Evolutionary conservation across 257 asterid species (phyloP), one percentile per base, ranked within the genome.

Genomic region (Solanum lycopersicoides): DNA sequence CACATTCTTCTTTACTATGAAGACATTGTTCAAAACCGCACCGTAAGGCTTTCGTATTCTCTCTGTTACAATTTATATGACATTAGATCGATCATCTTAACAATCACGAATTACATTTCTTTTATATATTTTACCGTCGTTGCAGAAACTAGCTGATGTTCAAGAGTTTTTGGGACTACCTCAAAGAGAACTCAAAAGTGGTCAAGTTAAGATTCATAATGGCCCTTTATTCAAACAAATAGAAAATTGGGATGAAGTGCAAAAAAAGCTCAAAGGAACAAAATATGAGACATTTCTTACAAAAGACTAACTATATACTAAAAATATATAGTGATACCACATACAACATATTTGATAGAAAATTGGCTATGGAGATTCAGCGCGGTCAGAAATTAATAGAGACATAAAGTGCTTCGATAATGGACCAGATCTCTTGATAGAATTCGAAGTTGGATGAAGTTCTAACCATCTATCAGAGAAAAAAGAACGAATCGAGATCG

Each of bases 121-220:
- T 16, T 34, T 16, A 34, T 34, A 34, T 21, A 9, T 45, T 73
- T 9, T 41, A n/a, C 50, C 12, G 12, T 13, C 65, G 80, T 11
- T 65, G 86, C 98, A 94, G 99, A 95, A 93, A 92, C 90, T 95
- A 60, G 90, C 87, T 12, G 95, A 96, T 6, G 94, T 95, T 5
- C 97, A 95, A 89, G 94, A 93, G 30, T 96, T 96, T 88, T 85
- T 96, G 59, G 93, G 90, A 89, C 83, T 96, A 90, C 99, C 99
- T 20, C 76, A 1, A 69, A 87, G 93, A 89, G 92, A 93, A 83
- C 96, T 93, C 39, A 93, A 91, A 9, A 96, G 97, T 86, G 88
- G 87, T 25, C 99, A 96, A 88, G 96, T 96, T 25, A 93, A 91
- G 92, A 96, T 96, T 89, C 98, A 96, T 80, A 91, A 84, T 4